These are phyloP conservation scores for Macrophomina phaseolina DNA, from an alignment of 2,329 filamentous ascomycete genomes.

Conservation along the genomic window DNA sequence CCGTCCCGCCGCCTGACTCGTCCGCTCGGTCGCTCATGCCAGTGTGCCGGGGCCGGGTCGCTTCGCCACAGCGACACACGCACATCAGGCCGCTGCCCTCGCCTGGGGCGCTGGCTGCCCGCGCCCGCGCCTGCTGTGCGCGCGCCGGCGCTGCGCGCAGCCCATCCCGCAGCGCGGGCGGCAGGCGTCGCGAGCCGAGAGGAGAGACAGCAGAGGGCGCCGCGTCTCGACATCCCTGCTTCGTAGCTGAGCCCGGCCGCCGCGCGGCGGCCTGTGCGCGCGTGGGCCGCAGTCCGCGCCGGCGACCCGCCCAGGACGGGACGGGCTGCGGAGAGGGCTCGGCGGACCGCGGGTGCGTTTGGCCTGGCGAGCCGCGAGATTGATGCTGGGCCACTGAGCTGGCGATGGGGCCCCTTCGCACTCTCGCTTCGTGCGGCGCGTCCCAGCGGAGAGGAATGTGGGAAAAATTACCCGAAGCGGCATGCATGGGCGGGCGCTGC, in stretches of 20 bases:
- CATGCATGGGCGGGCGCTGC: not conserved
- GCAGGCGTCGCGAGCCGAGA: slow-evolving; percentile 18
- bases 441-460: slow-evolving; percentile 12
- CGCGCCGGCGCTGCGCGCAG: slow-evolving; percentile 2
- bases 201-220: slow-evolving; percentile 23
- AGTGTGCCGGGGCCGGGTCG: slow-evolving; percentile 3
- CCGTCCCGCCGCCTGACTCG: slow-evolving; percentile 19
- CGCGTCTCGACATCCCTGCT: slow-evolving; percentile 21
- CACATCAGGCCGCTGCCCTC: not conserved
- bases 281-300: slow-evolving; percentile 10
- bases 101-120: not conserved
- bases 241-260: slow-evolving; percentile 9
- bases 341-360: slow-evolving; percentile 19
- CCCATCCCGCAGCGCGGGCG: not conserved
- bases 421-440: slow-evolving; percentile 22
- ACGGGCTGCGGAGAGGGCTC: slow-evolving; percentile 20
- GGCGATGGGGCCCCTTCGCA: slow-evolving; percentile 5
- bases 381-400: slow-evolving; percentile 1
- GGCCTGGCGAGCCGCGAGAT: slow-evolving; percentile 16
- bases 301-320: slow-evolving; percentile 21
- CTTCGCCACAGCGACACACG: slow-evolving; percentile 20
- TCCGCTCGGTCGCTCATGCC: slow-evolving; percentile 10
- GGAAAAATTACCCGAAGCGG: slow-evolving; percentile 7
- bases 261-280: slow-evolving; percentile 3
- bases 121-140: slow-evolving; percentile 15